Evolutionary conservation across 371 early-diverging fungal species (phyloP), one percentile per base, ranked within the genome.

Genomic region (Mucor irregularis): DNA sequence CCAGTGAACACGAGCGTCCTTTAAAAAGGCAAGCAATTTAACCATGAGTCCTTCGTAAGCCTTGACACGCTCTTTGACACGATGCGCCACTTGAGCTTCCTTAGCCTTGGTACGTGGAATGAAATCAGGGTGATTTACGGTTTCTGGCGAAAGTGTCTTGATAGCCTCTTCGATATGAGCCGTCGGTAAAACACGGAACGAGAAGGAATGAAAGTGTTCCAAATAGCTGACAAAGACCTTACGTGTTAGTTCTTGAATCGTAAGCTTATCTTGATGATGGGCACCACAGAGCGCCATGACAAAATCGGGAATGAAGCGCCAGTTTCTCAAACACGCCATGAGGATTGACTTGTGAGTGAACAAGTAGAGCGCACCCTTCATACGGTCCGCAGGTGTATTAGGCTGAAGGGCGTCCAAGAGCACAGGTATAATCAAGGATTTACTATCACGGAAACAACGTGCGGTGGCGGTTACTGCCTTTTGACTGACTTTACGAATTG

Each of bases 301-400:
- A 61, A 90, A 84, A n/a, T 58, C 54, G 4, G 88, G 83, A 8
- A 80, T 80, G 52, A 74, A 84, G 21, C 73, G 54, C 88, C 88
- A 90, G 60, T 88, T 77, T 5, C 84, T 78, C 35, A 88, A 49
- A 38, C 84, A 88, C n/a, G 85, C 66, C 17, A 79, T 53, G 44
- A 76, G 61, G 21, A 83, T 66, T 3, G 77, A 68, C 25, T 71
- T 75, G 21, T 82, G 78, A 2, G 71, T 75, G 6, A 92, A 68
- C 25, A 91, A 56, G 45, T 85, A 88, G 31, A 95, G 73, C 0
- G 93, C 89, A 1, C 93, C 95, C 26, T 90, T 91, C 77, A 94
- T 85, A 31, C 76, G 77, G 49, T 88, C 84, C 0, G 82, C 39
- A n/a, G 63, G 70, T 19, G 76, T 74, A 9, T 62, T 38, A 1